phyloP scores from a whole-genome alignment of 345 rosid genomes.

The Limnanthes douglasii region DNA sequence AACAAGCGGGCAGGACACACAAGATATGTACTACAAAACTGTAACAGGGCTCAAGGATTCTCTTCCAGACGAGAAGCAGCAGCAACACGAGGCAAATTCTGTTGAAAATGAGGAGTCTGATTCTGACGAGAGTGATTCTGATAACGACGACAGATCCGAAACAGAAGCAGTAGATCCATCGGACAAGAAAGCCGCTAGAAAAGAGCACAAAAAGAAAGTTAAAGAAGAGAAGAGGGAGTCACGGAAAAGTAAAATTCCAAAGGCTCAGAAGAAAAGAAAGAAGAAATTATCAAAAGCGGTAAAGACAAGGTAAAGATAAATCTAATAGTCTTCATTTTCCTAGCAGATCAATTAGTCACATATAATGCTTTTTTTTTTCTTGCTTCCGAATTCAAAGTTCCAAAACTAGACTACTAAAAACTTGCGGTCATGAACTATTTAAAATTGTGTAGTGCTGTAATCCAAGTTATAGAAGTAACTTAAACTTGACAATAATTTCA shows the following conservation, averaged over 20 bases:
- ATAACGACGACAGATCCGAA: conserved; percentile 22
- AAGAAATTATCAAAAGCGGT: conserved; percentile 66
- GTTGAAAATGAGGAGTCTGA: conserved; percentile 8
- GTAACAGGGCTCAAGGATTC: conserved; percentile 77
- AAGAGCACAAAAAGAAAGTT: conserved; percentile 92
- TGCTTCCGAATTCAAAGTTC: too few species aligned
- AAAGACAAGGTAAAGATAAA: conserved; percentile 57
- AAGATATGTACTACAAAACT: conserved; percentile 60
- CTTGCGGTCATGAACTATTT: too few species aligned
- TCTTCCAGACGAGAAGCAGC: conserved; percentile 24
- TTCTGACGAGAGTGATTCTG: conserved; percentile 15
- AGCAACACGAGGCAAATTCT: conserved; percentile 9
- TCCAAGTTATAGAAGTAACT: too few species aligned
- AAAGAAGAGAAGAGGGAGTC: conserved; percentile 91
- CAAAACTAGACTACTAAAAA: too few species aligned
- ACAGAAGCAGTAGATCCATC: conserved; percentile 22
- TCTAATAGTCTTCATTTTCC: too few species aligned
- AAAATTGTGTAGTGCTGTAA: too few species aligned
- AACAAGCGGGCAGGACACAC: conserved; percentile 65
- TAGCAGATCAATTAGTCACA: too few species aligned
- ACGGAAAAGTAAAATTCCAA: conserved; percentile 73
- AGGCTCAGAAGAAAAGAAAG: conserved; percentile 81
- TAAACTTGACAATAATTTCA: too few species aligned
- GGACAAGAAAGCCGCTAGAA: conserved; percentile 75
- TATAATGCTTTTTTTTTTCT: too few species aligned